Conservation (phyloP, 2,329 filamentous ascomycete genomes). For the Nothophaeocryptopus gaeumannii region DNA sequence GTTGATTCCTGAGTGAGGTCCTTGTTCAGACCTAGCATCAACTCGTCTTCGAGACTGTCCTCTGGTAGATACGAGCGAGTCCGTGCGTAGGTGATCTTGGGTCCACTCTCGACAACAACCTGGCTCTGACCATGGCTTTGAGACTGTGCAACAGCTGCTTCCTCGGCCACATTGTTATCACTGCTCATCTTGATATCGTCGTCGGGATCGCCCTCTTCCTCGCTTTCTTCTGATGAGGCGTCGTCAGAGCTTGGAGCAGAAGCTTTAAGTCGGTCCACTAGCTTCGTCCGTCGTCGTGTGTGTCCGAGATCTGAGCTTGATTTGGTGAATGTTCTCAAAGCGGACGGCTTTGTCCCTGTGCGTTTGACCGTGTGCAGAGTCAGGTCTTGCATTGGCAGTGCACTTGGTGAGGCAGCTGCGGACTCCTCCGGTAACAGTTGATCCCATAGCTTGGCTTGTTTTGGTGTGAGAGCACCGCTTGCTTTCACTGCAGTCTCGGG, state of each 20-base stretch:
- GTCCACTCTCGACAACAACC: slow-evolving; percentile 28
- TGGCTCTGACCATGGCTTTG: slow-evolving; percentile 17
- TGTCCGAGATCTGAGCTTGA: slow-evolving; percentile 28
- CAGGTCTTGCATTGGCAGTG: slow-evolving; percentile 25
- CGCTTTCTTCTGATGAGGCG: slow-evolving; percentile 18
- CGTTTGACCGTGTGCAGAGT: slow-evolving; percentile 19
- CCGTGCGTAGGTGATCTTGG: slow-evolving; percentile 56
- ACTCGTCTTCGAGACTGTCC: slow-evolving; percentile 40
- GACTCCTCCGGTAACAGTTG: slow-evolving; percentile 26
- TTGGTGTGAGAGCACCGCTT: slow-evolving; percentile 28
- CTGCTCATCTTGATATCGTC: slow-evolving; percentile 20
- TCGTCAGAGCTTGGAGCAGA: slow-evolving; percentile 25
- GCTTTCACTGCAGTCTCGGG: slow-evolving; percentile 17
- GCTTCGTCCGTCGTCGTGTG: slow-evolving; percentile 22
- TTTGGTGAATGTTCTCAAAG: slow-evolving; percentile 16
- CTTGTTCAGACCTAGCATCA: slow-evolving; percentile 34
- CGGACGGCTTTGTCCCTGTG: background rate
- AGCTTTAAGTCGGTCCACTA: slow-evolving; percentile 36
- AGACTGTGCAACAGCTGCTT: slow-evolving; percentile 8
- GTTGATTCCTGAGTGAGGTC: slow-evolving; percentile 20
- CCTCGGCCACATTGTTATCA: slow-evolving; percentile 8
- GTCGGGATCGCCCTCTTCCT: slow-evolving; percentile 17
- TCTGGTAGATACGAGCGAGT: slow-evolving; percentile 60
- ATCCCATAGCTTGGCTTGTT: slow-evolving; percentile 33
- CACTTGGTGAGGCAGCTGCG: slow-evolving; percentile 24